Percentiles rank a stretch among this genome's conserved stretches.
These are phyloP conservation scores for Apophysomyces variabilis DNA, from an alignment of 371 early-diverging fungal genomes.

Conservation along the genomic window DNA sequence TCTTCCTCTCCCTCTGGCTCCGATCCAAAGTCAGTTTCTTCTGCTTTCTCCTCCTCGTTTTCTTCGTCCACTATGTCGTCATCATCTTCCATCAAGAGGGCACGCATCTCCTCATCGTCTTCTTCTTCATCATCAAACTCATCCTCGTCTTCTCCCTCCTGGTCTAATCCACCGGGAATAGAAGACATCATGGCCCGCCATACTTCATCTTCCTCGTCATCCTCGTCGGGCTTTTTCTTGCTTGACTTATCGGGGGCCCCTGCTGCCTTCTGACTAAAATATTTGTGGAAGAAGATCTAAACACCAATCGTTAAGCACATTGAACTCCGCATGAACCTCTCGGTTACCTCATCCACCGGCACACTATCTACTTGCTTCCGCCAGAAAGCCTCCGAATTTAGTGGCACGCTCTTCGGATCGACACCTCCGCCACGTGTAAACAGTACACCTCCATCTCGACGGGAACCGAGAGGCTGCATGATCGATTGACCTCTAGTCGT, in stretches of 20 bases:
- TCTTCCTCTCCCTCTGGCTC: slow-evolving; percentile 46
- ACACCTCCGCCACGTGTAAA: slow-evolving; percentile 46
- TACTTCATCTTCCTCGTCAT: slow-evolving; percentile 63
- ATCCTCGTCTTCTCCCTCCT: slow-evolving; percentile 59
- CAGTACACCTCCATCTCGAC: slow-evolving; percentile 52
- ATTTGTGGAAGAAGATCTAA: slow-evolving; percentile 83
- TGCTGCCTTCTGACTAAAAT: slow-evolving; percentile 66
- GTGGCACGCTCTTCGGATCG: slow-evolving; percentile 35
- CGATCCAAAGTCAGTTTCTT: slow-evolving; percentile 26
- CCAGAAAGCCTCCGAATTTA: slow-evolving; percentile 70
- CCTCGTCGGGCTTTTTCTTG: slow-evolving; percentile 55
- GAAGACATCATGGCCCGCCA: slow-evolving; percentile 76
- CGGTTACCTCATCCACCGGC: slow-evolving; percentile 64
- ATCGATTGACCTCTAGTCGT: slow-evolving; percentile 59
- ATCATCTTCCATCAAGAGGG: slow-evolving; percentile 45
- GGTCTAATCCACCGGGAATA: slow-evolving; percentile 67
- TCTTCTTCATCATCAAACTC: slow-evolving; percentile 56
- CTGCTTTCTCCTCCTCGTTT: slow-evolving; percentile 57
- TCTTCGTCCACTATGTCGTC: slow-evolving; percentile 26
- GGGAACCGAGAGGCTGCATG: slow-evolving; percentile 63
- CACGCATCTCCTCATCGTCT: slow-evolving; percentile 57
- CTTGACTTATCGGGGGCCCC: slow-evolving; percentile 30
- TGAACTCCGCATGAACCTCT: slow-evolving; percentile 4
- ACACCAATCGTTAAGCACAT: not conserved
- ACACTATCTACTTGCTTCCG: slow-evolving; percentile 59